Conservation (phyloP, 2,329 filamentous ascomycete species). For the Diaporthe sp. region DNA sequence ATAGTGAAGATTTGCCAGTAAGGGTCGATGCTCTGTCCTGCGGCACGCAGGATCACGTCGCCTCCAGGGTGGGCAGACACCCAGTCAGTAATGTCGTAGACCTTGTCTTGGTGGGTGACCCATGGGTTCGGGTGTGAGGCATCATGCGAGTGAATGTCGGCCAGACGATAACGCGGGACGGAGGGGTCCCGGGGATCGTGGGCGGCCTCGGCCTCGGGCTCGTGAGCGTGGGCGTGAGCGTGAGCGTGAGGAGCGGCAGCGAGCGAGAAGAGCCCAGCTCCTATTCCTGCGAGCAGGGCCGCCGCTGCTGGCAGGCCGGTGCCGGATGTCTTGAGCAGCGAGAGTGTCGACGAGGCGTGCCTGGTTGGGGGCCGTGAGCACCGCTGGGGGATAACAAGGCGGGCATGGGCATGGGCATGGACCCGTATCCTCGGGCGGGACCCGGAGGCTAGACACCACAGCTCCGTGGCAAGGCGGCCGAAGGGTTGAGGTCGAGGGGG, state of each 20-base stretch:
- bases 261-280: slow-evolving; percentile 43
- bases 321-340: slow-evolving; percentile 16
- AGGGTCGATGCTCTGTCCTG: slow-evolving; percentile 73
- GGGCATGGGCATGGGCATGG: no score
- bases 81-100: slow-evolving; percentile 81
- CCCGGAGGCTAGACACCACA: neutral
- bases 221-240: no score
- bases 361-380: neutral
- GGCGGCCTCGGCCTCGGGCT: slow-evolving; percentile 22
- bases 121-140: slow-evolving; percentile 67
- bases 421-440: neutral
- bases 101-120: slow-evolving; percentile 73
- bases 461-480: neutral
- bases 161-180: slow-evolving; percentile 62
- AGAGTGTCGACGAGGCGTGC: slow-evolving; percentile 12
- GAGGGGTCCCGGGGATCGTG: slow-evolving; percentile 53
- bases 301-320: slow-evolving; percentile 9
- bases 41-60: slow-evolving; percentile 75
- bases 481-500: neutral
- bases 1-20: slow-evolving; percentile 80
- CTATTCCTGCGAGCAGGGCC: slow-evolving; percentile 41
- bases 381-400: no score
- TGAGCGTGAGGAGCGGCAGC: slow-evolving; percentile 39
- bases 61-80: slow-evolving; percentile 75
- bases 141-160: slow-evolving; percentile 66